phyloP scores from a whole-genome alignment of 805 yeast species.

The Candida pini region DNA sequence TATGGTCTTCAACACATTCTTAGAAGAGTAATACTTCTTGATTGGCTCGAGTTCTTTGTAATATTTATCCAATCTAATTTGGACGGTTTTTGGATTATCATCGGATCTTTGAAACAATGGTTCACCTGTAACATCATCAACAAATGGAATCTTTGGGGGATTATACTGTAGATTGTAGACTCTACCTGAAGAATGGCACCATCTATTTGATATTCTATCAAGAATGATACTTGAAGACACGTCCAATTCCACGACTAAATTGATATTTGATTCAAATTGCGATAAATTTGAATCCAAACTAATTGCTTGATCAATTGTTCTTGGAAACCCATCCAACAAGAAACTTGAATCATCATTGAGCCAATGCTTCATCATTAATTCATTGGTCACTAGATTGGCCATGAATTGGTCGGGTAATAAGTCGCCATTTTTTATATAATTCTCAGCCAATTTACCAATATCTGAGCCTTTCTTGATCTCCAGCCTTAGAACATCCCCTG shows the following conservation, averaged over 20 bases:
- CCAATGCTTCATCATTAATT: constrained; percentile 40
- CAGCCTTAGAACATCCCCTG: constrained; percentile 77
- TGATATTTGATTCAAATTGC: constrained; percentile 39
- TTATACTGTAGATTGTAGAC: constrained; percentile 81
- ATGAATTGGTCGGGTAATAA: constrained; percentile 71
- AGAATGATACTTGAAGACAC: constrained; percentile 84
- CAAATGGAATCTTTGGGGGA: constrained; percentile 79
- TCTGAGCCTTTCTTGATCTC: constrained; percentile 52
- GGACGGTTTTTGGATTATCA: constrained; percentile 72
- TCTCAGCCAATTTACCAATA: constrained; percentile 52
- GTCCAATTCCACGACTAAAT: constrained; percentile 76
- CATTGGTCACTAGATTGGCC: constrained; percentile 49
- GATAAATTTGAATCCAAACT: constrained; percentile 43
- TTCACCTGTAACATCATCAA: constrained; percentile 88
- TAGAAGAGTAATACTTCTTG: constrained; percentile 49
- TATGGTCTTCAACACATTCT: constrained; percentile 49
- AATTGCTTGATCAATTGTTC: constrained; percentile 70
- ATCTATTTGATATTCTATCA: constrained; percentile 76
- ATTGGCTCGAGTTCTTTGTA: constrained; percentile 56
- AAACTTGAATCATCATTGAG: constrained; percentile 46
- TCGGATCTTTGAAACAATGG: constrained; percentile 74
- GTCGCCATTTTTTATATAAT: constrained; percentile 54
- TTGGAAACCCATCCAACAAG: constrained; percentile 89
- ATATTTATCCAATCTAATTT: constrained; percentile 60
- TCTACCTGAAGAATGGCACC: constrained; percentile 87